Evolutionary conservation across 2,329 filamentous ascomycete species (phyloP), one percentile per base, ranked within the genome.

Genomic region (Alternaria arbusti): DNA sequence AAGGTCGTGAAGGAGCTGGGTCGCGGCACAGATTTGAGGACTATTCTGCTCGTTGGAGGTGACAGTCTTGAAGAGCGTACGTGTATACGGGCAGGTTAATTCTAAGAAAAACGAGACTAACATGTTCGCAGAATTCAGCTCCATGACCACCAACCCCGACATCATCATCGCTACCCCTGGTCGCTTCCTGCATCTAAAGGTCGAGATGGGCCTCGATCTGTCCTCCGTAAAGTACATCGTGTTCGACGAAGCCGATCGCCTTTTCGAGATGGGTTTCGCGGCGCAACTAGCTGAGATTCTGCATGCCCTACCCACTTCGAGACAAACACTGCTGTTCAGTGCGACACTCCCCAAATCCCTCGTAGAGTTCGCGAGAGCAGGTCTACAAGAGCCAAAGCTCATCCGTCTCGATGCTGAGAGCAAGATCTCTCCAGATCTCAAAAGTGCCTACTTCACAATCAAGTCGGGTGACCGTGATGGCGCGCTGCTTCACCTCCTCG

Each of bases 201-300:
- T 98, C 20, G 96, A 99, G 78, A 99, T 99, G 96, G 86, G 86
- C 10, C 82, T 99, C 56, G 93, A 97, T 74, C 83, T 99, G n/a
- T 93, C 91, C 1, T 97, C 93, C 5, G 90, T 99, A 65, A 88
- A 89, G 71, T 99, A 99, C 75, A 93, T 97, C 23, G 96, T 99
- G 9, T 99, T 99, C 68, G 96, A 99, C 78, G 96, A 99, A 80
- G 96, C 96, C 1, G 96, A 99, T 85, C 88, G 96, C 57, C 85
- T 99, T 20, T 99, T 99, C 80, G 96, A 99, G 78, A 97, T 99
- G 95, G 96, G 96, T 72, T 99, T 99, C 78, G 94, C 94, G 5
- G 90, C 92, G 4, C 96, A 99, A 76, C 84, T 99, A 70, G 91
- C 92, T 1, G 96, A 99, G 78, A 98, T 98, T 84, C 83, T 99